Percentiles rank a stretch among this genome's conserved stretches.
phyloP scores from a whole-genome alignment of 441 rosid genomes.

The Heliophila coronopifolia region DNA sequence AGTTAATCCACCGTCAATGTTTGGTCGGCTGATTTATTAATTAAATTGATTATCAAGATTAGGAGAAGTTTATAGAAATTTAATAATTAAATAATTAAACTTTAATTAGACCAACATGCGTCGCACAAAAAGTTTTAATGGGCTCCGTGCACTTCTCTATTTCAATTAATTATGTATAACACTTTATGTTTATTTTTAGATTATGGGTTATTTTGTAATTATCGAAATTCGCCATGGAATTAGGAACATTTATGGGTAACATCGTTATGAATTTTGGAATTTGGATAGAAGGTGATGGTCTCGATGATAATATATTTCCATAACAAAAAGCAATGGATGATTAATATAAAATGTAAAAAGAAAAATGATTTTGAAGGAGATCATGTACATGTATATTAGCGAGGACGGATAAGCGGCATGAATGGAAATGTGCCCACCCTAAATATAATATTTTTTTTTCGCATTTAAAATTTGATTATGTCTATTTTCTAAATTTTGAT shows the following conservation, averaged over 20 bases:
- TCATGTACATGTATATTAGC: too few relatives aligned
- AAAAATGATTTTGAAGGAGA: too few relatives aligned
- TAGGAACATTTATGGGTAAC: conserved; percentile 18
- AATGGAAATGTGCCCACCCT: too few relatives aligned
- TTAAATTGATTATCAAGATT: conserved; percentile 11
- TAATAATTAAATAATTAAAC: too few relatives aligned
- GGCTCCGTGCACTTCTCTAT: conserved; percentile 26
- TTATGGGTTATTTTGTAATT: background rate
- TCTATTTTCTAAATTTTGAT: too few relatives aligned
- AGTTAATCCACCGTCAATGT: conserved; percentile 27
- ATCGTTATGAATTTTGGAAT: conserved; percentile 22
- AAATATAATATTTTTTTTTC: too few relatives aligned
- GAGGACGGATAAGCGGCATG: too few relatives aligned
- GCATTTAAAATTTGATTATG: too few relatives aligned
- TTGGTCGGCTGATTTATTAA: conserved; percentile 23
- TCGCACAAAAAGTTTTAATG: conserved; percentile 25
- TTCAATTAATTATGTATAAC: background rate
- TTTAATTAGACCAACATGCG: conserved; percentile 33
- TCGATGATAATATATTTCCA: conserved; percentile 8
- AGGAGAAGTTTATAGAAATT: too few relatives aligned
- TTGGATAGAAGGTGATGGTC: conserved; percentile 1
- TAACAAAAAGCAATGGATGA: conserved; percentile 7
- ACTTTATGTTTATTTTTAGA: conserved; percentile 6
- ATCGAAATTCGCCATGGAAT: conserved; percentile 15
- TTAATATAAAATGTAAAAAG: too few relatives aligned